phyloP scores from a whole-genome alignment of 2,329 filamentous ascomycete genomes.

The Emergomyces orientalis region DNA sequence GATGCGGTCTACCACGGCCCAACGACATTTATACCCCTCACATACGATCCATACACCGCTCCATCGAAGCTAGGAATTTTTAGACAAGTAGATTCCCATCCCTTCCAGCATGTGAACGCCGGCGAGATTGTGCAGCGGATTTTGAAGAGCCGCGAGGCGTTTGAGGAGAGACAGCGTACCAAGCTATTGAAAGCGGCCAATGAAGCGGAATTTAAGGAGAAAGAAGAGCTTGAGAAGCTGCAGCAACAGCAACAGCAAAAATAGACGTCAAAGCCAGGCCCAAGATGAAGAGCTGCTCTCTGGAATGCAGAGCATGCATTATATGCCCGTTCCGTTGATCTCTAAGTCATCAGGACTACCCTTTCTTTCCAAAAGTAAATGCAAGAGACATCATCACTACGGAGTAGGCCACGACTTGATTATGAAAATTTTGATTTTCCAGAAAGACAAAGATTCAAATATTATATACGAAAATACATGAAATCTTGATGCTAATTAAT shows the following conservation, averaged over 20 bases:
- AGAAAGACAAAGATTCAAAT: not conserved
- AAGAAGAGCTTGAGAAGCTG: conserved; percentile 41
- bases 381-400: not conserved
- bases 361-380: not conserved
- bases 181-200: conserved; percentile 79
- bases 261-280: not conserved
- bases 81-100: conserved; percentile 63
- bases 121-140: conserved; percentile 87
- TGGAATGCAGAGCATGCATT: not conserved
- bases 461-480: not conserved
- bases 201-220: conserved; percentile 56
- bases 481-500: not conserved
- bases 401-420: not conserved
- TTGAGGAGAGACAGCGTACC: conserved; percentile 81
- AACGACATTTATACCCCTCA: conserved; percentile 73
- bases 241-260: not conserved
- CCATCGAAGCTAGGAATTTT: conserved; percentile 80
- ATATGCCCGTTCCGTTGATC: not conserved
- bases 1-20: conserved; percentile 91
- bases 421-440: not conserved
- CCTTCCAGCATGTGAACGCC: conserved; percentile 80
- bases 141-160: conserved; percentile 72
- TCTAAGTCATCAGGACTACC: rapidly evolving
- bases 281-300: not conserved
- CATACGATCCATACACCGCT: conserved; percentile 70